A percentile compares a stretch with the other conserved stretches of the same genome.
Evolutionary conservation across 148 eudicot genomes (phyloP).

Genomic region (Drosera capensis): DNA sequence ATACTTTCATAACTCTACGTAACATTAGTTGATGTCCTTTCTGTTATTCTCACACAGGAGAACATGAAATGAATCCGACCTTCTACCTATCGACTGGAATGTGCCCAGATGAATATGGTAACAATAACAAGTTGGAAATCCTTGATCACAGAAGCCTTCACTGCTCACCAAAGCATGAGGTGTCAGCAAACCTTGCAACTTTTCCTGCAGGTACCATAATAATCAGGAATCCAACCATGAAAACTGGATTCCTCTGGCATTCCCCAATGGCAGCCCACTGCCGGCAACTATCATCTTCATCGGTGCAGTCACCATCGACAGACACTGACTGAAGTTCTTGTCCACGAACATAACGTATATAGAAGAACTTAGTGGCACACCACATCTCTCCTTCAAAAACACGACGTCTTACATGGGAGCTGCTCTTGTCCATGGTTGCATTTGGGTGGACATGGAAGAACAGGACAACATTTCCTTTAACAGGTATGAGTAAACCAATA

Average conservation of each 20-base stretch:
- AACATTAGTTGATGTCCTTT: too few species aligned
- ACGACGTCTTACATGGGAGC: slow-evolving; percentile 57
- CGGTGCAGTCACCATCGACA: slow-evolving; percentile 42
- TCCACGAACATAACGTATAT: slow-evolving; percentile 20
- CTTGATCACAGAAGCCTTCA: too few species aligned
- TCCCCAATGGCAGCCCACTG: slow-evolving; percentile 83
- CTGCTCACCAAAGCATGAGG: too few species aligned
- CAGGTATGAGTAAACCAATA: slow-evolving; percentile 32
- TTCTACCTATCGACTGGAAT: too few species aligned
- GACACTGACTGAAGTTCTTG: slow-evolving; percentile 5
- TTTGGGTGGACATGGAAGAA: slow-evolving; percentile 66
- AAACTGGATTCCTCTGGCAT: slow-evolving; percentile 63
- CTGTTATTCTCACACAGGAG: too few species aligned
- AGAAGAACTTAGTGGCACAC: slow-evolving; percentile 56
- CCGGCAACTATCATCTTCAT: slow-evolving; percentile 79
- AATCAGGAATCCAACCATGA: slow-evolving; percentile 91
- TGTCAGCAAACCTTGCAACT: slow-evolving; percentile 72
- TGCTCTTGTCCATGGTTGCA: slow-evolving; percentile 51
- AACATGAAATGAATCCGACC: too few species aligned
- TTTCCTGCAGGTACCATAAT: slow-evolving; percentile 87
- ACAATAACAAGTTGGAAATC: too few species aligned
- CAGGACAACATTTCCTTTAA: slow-evolving; percentile 64
- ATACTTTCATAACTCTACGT: too few species aligned
- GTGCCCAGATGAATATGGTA: too few species aligned
- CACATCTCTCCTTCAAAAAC: slow-evolving; percentile 64